Evolutionary conservation across 352 stramenopile genomes (phyloP), one percentile per base, ranked within the genome.

Genomic region (Pythium brachiatum): DNA sequence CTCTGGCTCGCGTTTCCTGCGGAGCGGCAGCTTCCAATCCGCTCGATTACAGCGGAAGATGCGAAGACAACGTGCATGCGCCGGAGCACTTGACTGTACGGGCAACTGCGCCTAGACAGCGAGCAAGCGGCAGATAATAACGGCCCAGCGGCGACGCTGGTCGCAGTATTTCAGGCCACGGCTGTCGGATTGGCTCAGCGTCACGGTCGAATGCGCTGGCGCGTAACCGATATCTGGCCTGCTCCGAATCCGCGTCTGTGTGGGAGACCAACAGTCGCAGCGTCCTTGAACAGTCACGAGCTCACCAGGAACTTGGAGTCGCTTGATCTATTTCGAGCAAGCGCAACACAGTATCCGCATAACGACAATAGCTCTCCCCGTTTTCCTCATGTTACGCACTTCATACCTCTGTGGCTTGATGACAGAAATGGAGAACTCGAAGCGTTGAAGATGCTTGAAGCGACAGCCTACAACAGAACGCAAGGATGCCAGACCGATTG

Each of bases 41-140:
- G 5, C 15, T 26, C 16, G 41, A 26, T 48, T 27, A 3, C 41
- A 26, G 15, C n/a, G 18, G 41, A 29, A 26, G 41, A 48, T 48
- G 41, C 41, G 3, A 48, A 26, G 7, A n/a, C 41, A 48, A 48
- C 41, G 41, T 16, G 16, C 15, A 46, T 27, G 41, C 41, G 20
- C 41, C 41, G 18, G 41, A 16, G 41, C n/a, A 26, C 7, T 26
- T 27, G 41, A 27, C 20, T 48, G 18, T 34, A 27, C 3, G 41
- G 41, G 20, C 41, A 15, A 48, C 41, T 3, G 41, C 20, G 20
- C 41, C 6, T n/a, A 15, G 41, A 29, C 41, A 48, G 41, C 2
- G n/a, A 48, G 41, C 41, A 48, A 27, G 7, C 41, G 11, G 41
- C 41, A 48, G 41, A 48, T 48, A 48, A 48, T 48, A 48, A 48